These are phyloP conservation scores for Melanomma pulvis-pyrius DNA, from an alignment of 495 filamentous ascomycete species.

Conservation along the genomic window DNA sequence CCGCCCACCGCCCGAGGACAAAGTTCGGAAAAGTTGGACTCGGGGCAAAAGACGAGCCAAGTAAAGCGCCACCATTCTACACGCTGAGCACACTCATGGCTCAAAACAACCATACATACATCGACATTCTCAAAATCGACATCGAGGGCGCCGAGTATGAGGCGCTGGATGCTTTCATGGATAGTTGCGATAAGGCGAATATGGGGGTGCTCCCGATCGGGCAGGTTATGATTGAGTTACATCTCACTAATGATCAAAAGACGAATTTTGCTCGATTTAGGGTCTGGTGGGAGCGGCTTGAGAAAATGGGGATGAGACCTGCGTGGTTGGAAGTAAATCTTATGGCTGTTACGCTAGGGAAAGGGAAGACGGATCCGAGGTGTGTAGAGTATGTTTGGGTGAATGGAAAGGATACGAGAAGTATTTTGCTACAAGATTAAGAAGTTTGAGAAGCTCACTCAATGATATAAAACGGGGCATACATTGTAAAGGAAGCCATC, in stretches of 20 bases:
- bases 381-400: constrained; percentile 8
- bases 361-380: neutral
- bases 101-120: constrained; percentile 41
- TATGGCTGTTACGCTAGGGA: constrained; percentile 6
- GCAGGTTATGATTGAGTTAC: constrained; percentile 43
- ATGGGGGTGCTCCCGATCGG: constrained; percentile 37
- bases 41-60: constrained; percentile 23
- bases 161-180: constrained; percentile 33
- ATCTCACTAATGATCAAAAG: constrained; percentile 31
- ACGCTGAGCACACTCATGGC: constrained; percentile 41
- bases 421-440: constrained; percentile 3
- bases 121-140: constrained; percentile 46
- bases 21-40: constrained; percentile 36
- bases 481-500: too few relatives aligned
- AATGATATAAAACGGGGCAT: too few relatives aligned
- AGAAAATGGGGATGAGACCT: constrained; percentile 35
- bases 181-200: constrained; percentile 18
- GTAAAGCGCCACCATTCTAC: constrained; percentile 34
- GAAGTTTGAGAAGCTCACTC: neutral
- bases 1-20: constrained; percentile 21
- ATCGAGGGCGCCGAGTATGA: constrained; percentile 44
- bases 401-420: constrained; percentile 7
- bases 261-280: constrained; percentile 24
- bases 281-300: constrained; percentile 37
- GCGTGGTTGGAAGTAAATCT: constrained; percentile 9